Percentiles rank a stretch among this genome's conserved stretches.
Evolutionary conservation across 148 eudicot species (phyloP).

Genomic region (Silene latifolia): DNA sequence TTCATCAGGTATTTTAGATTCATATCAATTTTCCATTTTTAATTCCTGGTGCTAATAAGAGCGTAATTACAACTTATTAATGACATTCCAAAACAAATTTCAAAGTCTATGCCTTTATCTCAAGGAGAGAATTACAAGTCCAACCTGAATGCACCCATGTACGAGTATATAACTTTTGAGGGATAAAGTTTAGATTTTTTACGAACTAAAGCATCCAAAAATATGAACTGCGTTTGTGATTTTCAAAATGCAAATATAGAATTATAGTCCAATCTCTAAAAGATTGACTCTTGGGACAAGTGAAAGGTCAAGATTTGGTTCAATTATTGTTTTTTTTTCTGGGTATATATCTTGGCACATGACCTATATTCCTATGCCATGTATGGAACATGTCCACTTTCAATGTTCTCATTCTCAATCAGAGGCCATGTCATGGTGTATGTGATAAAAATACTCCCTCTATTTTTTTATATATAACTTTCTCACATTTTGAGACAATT

Average conservation of each 20-base stretch:
- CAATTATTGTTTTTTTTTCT: background rate
- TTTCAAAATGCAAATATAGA: background rate
- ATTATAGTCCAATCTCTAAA: background rate
- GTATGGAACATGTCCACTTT: slow-evolving; percentile 4
- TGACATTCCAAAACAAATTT: too few relatives aligned
- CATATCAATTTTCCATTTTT: too few relatives aligned
- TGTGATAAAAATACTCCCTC: too few relatives aligned
- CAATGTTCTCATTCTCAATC: slow-evolving; percentile 4
- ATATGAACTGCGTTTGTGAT: slow-evolving; percentile 8
- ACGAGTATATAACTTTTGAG: too few relatives aligned
- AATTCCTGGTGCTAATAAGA: too few relatives aligned
- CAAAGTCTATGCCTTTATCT: too few relatives aligned
- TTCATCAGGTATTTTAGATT: slow-evolving; percentile 97
- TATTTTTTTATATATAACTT: too few relatives aligned
- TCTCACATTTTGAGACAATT: too few relatives aligned
- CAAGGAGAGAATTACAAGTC: too few relatives aligned
- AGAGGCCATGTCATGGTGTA: background rate
- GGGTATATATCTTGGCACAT: background rate
- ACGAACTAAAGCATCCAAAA: background rate
- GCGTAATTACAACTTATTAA: too few relatives aligned
- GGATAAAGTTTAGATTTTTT: too few relatives aligned
- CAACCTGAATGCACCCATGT: too few relatives aligned
- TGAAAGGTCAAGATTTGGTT: background rate
- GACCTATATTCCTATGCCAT: slow-evolving; percentile 1
- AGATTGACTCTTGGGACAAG: slow-evolving; percentile 1